Evolutionary conservation across 331 rosid species (phyloP).

Genomic region (Arachis monticola): DNA sequence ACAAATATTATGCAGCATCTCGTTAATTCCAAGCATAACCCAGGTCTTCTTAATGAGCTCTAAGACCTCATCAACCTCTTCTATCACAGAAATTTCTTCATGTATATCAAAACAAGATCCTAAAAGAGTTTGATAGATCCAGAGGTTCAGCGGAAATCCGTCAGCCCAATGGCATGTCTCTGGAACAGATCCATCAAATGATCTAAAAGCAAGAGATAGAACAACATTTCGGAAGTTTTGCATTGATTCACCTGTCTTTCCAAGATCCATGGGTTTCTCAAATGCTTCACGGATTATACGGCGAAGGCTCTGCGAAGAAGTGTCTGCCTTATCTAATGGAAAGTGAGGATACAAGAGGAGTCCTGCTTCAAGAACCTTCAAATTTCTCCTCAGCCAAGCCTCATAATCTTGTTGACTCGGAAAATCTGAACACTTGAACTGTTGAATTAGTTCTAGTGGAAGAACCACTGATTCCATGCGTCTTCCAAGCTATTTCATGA

Average conservation of each 20-base stretch:
- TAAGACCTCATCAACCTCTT: constrained; percentile 93
- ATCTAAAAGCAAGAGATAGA: constrained; percentile 78
- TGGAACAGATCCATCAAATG: constrained; percentile 72
- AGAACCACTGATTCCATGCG: constrained; percentile 91
- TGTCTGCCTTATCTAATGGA: constrained; percentile 72
- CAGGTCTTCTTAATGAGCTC: constrained; percentile 97
- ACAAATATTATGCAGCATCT: constrained; percentile 79
- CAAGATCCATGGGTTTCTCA: constrained; percentile 78
- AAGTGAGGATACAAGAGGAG: constrained; percentile 82
- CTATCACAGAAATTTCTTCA: constrained; percentile 73
- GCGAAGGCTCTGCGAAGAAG: constrained; percentile 67
- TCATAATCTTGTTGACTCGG: constrained; percentile 75
- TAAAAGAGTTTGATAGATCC: constrained; percentile 82
- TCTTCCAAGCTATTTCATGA: constrained; percentile 78
- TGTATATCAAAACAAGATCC: constrained; percentile 82
- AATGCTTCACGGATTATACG: constrained; percentile 66
- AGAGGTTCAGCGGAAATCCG: constrained; percentile 88
- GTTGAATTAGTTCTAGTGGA: constrained; percentile 92
- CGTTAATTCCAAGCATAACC: constrained; percentile 85
- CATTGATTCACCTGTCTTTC: constrained; percentile 70
- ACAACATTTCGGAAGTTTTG: constrained; percentile 77
- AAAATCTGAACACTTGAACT: constrained; percentile 80
- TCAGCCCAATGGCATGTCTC: constrained; percentile 95
- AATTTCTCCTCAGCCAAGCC: constrained; percentile 75
- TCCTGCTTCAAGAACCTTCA: constrained; percentile 89